phyloP scores from a whole-genome alignment of 2,329 filamentous ascomycete genomes.

The Stromatinia cepivora region DNA sequence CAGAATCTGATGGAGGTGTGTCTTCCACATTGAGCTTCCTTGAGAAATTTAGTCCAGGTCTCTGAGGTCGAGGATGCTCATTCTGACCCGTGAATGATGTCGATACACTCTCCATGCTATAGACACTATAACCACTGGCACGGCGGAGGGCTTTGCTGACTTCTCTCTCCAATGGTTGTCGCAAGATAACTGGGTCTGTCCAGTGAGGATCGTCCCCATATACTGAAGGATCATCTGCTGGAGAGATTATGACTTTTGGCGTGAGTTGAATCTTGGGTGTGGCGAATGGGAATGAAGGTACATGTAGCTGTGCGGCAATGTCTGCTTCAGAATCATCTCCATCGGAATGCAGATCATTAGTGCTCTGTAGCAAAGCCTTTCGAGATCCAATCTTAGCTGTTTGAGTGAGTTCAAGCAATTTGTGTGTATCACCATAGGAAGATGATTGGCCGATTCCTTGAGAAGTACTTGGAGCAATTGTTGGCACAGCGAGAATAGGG shows the following conservation, averaged over 20 bases:
- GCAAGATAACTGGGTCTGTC: constrained; percentile 9
- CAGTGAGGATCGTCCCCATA: constrained; percentile 22
- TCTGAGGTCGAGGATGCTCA: constrained; percentile 22
- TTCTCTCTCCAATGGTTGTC: constrained; percentile 36
- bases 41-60: constrained; percentile 24
- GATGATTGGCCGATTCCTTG: constrained; percentile 26
- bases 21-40: constrained; percentile 27
- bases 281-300: constrained; percentile 22
- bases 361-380: not conserved
- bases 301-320: constrained; percentile 12
- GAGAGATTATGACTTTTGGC: constrained; percentile 27
- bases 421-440: constrained; percentile 31
- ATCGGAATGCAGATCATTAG: not conserved
- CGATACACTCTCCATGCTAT: constrained; percentile 34
- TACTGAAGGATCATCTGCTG: constrained; percentile 23
- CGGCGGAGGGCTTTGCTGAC: constrained; percentile 38
- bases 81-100: constrained; percentile 26
- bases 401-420: constrained; percentile 30
- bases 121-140: constrained; percentile 34
- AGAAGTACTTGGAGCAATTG: constrained; percentile 19
- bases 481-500: constrained; percentile 13
- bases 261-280: constrained; percentile 8
- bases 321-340: constrained; percentile 16
- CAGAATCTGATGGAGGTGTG: constrained; percentile 22
- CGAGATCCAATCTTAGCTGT: constrained; percentile 4